These are phyloP conservation scores for Funneliformis geosporum DNA, from an alignment of 192 early-diverging fungal species.

Conservation along the genomic window DNA sequence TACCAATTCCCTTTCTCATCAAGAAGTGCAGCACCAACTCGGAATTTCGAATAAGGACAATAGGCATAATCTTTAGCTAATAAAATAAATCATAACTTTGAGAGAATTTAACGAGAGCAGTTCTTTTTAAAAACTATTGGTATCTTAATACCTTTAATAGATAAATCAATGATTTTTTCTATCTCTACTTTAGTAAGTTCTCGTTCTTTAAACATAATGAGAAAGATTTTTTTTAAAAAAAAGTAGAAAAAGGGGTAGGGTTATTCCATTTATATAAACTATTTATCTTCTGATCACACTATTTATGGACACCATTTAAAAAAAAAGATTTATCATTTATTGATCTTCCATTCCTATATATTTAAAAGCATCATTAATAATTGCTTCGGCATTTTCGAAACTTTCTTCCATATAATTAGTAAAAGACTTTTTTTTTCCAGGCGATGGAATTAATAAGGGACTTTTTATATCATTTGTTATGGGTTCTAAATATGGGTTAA, in stretches of 20 bases:
- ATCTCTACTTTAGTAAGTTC: conserved; percentile 43
- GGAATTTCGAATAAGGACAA: conserved; percentile 89
- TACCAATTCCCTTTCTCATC: conserved; percentile 63
- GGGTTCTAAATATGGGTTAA: not conserved
- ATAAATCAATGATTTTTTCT: conserved; percentile 41
- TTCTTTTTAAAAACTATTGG: not conserved
- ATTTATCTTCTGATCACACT: no score
- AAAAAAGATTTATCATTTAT: no score
- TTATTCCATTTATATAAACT: no score
- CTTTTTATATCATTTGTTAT: not conserved
- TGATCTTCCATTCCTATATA: not conserved
- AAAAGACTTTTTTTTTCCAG: not conserved
- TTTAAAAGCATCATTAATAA: conserved; percentile 13
- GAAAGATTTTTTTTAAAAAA: no score
- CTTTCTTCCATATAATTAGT: conserved; percentile 8
- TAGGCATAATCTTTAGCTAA: conserved; percentile 76
- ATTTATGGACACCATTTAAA: no score
- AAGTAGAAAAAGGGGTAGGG: no score
- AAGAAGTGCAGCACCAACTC: conserved; percentile 84
- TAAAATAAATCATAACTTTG: not conserved
- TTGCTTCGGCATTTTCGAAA: conserved; percentile 5
- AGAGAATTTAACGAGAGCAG: not conserved
- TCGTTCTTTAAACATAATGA: not conserved
- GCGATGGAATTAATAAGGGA: not conserved
- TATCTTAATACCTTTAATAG: conserved; percentile 34